A percentile compares a stretch with the other conserved stretches of the same genome.
Evolutionary conservation across 2,329 filamentous ascomycete species (phyloP).

Genomic region (Pseudocercospora fijiensis): DNA sequence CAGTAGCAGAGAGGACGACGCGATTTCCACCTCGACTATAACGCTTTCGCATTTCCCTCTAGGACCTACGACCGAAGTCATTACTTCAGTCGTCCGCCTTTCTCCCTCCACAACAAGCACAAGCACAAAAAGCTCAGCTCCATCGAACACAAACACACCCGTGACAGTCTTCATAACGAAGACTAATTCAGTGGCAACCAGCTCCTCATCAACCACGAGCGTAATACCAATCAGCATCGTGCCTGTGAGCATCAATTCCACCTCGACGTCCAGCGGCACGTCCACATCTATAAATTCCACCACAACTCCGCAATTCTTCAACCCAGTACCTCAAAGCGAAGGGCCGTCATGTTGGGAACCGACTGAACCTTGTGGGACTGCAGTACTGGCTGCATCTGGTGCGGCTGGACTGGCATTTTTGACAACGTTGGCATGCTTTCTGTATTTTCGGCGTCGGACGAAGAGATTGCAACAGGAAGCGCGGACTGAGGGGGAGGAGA

Average conservation of each 20-base stretch:
- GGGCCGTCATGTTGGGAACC: slow-evolving; percentile 1
- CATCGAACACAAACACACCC: not conserved
- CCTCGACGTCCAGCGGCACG: not conserved
- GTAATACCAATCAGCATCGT: not conserved
- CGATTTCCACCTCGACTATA: not conserved
- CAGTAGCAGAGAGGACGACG: not conserved
- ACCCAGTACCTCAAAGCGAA: not conserved
- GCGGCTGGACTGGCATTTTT: not conserved
- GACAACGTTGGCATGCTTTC: not conserved
- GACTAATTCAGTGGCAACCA: not conserved
- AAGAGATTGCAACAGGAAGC: not conserved
- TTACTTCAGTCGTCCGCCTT: not conserved
- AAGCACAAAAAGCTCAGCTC: not conserved
- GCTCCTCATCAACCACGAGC: not conserved
- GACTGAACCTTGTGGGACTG: slow-evolving; percentile 1
- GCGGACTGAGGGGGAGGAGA: not conserved
- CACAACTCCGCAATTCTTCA: not conserved
- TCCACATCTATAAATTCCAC: not conserved
- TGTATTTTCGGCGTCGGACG: slow-evolving; percentile 6
- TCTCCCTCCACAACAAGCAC: not conserved
- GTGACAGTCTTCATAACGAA: slow-evolving; percentile 3
- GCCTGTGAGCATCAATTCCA: not conserved
- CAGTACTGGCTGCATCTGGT: not conserved
- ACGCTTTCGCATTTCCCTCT: not conserved
- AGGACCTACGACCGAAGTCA: not conserved